Conservation (phyloP, 2,329 filamentous ascomycete genomes). For the Pseudopithomyces chartarum region DNA sequence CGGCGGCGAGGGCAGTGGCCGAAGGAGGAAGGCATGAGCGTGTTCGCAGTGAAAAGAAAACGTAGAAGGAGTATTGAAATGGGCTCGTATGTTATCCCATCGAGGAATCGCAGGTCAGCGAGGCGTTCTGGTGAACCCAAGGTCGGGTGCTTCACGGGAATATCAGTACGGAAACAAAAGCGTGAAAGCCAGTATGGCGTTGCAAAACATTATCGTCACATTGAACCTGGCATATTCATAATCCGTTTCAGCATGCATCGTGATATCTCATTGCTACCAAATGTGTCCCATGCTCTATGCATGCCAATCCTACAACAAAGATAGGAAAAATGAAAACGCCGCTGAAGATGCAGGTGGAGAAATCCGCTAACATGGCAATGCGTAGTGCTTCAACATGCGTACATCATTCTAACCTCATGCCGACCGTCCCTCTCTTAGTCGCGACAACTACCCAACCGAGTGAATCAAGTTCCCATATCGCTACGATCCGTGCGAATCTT, state of each 20-base stretch:
- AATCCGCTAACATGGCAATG: constrained; percentile 3
- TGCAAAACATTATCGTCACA: background rate
- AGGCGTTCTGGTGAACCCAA: background rate
- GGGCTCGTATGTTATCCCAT: background rate
- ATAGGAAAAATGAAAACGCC: background rate
- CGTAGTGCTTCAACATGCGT: background rate
- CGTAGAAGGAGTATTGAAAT: background rate
- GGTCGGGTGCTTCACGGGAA: background rate
- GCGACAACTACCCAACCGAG: background rate
- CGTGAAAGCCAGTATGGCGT: background rate
- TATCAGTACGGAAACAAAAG: background rate
- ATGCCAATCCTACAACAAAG: background rate
- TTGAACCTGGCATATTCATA: background rate
- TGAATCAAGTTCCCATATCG: too few species aligned
- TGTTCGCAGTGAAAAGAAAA: background rate
- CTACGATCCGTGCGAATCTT: background rate
- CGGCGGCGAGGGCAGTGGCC: constrained; percentile 33
- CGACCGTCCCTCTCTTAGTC: background rate
- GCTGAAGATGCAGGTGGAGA: background rate
- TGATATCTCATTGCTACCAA: background rate
- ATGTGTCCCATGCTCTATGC: background rate
- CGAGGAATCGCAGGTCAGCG: background rate
- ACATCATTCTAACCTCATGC: background rate
- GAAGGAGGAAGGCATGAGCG: constrained; percentile 41
- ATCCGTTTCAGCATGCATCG: background rate